Conservation (phyloP, 176 grass and related monocot species). For the Zoysia pacifica region DNA sequence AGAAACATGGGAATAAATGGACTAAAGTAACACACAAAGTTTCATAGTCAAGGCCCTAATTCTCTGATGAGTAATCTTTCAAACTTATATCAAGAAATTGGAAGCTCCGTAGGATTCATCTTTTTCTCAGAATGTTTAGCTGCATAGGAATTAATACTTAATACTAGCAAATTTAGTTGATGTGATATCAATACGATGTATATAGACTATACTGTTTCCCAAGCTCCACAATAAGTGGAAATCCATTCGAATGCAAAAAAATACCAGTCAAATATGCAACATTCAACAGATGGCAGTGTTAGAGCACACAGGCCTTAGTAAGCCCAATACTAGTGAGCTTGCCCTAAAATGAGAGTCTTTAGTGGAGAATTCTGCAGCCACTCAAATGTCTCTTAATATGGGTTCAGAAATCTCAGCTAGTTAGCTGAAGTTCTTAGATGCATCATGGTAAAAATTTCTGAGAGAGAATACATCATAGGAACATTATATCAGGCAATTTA, state of each 20-base stretch:
- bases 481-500: too few species aligned
- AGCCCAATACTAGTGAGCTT: not conserved
- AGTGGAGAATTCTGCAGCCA: not conserved
- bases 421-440: too few species aligned
- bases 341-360: not conserved
- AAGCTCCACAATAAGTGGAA: not conserved
- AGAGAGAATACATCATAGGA: too few species aligned
- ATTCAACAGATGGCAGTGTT: not conserved
- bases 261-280: not conserved
- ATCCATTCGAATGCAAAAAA: conserved; percentile 22
- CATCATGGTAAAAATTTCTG: too few species aligned
- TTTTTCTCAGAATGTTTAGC: conserved; percentile 91
- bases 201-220: not conserved
- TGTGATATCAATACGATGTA: not conserved
- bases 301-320: not conserved
- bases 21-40: conserved; percentile 48
- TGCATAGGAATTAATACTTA: conserved; percentile 33
- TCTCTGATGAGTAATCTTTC: conserved; percentile 77
- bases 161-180: conserved; percentile 3
- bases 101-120: conserved; percentile 78
- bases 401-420: too few species aligned
- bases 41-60: conserved; percentile 88
- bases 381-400: too few species aligned
- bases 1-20: not conserved
- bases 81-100: conserved; percentile 96